Conservation (phyloP, 257 asterid species). For the Penstemon davidsonii region DNA sequence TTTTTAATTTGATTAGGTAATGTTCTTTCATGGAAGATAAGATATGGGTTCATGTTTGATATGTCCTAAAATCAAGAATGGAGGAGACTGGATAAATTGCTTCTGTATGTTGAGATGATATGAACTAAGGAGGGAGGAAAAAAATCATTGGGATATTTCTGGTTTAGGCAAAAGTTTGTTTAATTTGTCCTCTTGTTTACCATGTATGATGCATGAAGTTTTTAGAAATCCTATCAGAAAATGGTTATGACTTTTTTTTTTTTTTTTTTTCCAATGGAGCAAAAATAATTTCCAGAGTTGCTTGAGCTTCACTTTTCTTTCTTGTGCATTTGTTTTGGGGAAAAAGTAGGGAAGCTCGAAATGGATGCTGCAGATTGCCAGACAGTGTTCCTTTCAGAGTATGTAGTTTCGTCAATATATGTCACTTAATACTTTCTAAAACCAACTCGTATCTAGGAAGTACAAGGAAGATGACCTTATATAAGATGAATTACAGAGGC, state of each 20-base stretch:
- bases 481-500: not conserved
- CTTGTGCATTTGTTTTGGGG: conserved; percentile 45
- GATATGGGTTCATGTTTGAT: not conserved
- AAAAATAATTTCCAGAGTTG: not conserved
- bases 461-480: not conserved
- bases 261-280: too few relatives aligned
- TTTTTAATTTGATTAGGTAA: not conserved
- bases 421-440: not conserved
- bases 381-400: conserved; percentile 90
- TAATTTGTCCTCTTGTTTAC: not conserved
- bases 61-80: too few relatives aligned
- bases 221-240: not conserved
- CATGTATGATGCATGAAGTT: not conserved
- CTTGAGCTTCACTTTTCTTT: conserved; percentile 15
- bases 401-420: conserved; percentile 33
- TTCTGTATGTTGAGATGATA: too few relatives aligned
- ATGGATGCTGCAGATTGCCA: conserved; percentile 89
- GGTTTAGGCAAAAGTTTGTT: not conserved
- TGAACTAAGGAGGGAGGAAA: too few relatives aligned
- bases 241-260: too few relatives aligned
- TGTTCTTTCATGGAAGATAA: not conserved
- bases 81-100: too few relatives aligned
- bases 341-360: conserved; percentile 67
- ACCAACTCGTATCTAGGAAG: not conserved
- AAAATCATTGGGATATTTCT: not conserved